Conservation (phyloP, 257 asterid genomes). For the Solanum chmielewskii region DNA sequence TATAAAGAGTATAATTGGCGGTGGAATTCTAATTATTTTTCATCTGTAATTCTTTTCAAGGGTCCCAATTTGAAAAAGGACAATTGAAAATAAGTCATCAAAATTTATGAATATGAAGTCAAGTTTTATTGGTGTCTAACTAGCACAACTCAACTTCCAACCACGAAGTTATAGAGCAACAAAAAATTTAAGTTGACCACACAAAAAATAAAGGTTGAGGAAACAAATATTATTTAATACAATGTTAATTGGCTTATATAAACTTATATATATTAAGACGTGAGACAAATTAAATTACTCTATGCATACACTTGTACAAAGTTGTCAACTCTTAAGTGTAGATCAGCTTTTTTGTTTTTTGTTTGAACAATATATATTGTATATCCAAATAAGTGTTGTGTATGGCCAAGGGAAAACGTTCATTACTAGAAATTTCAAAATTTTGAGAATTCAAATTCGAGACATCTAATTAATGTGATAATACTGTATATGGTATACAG, state of each 20-base stretch:
- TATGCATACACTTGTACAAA: neutral
- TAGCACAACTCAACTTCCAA: neutral
- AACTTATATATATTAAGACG: too few relatives aligned
- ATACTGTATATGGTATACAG: neutral
- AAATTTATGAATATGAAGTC: neutral
- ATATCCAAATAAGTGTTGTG: neutral
- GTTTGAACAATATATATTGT: neutral
- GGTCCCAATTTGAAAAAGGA: neutral
- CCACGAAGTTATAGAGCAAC: neutral
- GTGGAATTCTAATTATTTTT: neutral
- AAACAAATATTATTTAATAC: neutral
- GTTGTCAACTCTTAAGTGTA: neutral
- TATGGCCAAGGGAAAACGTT: neutral
- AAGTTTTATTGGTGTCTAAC: slow-evolving; percentile 3
- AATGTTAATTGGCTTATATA: neutral
- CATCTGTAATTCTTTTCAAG: neutral
- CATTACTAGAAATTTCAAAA: neutral
- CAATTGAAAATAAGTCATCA: neutral
- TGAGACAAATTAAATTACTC: neutral
- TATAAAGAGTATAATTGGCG: neutral
- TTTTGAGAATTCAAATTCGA: neutral
- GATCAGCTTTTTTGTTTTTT: neutral
- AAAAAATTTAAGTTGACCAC: neutral
- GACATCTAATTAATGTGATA: too few relatives aligned
- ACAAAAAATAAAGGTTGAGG: neutral